Conservation (phyloP, 192 early-diverging fungal species). For the Coemansia sp. region DNA sequence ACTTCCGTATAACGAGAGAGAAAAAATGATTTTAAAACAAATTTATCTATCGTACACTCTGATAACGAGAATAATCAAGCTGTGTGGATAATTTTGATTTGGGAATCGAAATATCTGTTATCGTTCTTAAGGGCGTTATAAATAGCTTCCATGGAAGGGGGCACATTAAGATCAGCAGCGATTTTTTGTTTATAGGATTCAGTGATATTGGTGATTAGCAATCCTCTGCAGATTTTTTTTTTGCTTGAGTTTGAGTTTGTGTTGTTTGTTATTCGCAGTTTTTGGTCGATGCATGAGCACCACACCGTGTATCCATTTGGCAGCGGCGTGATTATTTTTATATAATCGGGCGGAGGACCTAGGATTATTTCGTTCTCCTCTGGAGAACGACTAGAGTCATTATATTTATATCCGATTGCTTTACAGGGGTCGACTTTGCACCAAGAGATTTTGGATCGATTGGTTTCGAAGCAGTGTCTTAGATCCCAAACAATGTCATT, state of each 20-base stretch:
- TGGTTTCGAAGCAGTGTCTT: constrained; percentile 18
- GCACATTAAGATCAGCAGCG: neutral
- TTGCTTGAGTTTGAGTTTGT: neutral
- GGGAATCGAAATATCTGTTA: no score
- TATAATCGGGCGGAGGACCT: constrained; percentile 3
- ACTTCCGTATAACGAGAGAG: no score
- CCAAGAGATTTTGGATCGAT: constrained; percentile 20
- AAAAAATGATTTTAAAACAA: no score
- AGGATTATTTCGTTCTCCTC: constrained; percentile 5
- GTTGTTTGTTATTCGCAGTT: constrained; percentile 7
- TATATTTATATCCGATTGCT: constrained; percentile 14
- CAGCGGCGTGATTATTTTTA: constrained; percentile 7
- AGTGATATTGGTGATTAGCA: neutral
- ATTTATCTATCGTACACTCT: no score
- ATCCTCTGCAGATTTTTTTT: neutral
- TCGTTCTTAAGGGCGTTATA: no score
- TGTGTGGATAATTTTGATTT: neutral
- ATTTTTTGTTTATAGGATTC: neutral
- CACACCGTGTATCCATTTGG: constrained; percentile 9
- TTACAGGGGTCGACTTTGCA: constrained; percentile 11
- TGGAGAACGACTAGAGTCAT: no score
- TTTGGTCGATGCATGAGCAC: constrained; percentile 6
- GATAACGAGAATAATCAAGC: no score
- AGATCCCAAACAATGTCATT: constrained; percentile 19
- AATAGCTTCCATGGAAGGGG: no score